A percentile compares a stretch with the other conserved stretches of the same genome.
These are phyloP conservation scores for Aspergillus quadrilineatus DNA, from an alignment of 2,329 filamentous ascomycete genomes.

Conservation along the genomic window DNA sequence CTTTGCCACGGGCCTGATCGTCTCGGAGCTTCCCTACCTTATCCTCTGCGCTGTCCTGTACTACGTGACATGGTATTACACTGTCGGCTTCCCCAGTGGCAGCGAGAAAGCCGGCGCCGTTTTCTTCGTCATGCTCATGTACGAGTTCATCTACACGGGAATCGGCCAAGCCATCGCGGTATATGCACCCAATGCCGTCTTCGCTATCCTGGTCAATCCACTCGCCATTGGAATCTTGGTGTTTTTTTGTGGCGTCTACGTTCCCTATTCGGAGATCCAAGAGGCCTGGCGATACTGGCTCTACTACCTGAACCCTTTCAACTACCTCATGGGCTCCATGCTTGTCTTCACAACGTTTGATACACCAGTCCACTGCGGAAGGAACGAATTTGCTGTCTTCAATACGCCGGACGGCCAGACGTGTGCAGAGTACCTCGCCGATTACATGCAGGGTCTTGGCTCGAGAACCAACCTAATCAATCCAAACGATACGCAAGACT, in stretches of 20 bases:
- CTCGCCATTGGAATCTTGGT: constrained; percentile 60
- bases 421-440: constrained; percentile 58
- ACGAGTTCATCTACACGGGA: constrained; percentile 68
- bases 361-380: constrained; percentile 24
- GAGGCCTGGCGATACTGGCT: constrained; percentile 36
- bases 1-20: constrained; percentile 66
- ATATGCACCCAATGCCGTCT: constrained; percentile 65
- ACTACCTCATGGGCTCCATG: constrained; percentile 32
- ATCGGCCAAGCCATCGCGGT: constrained; percentile 80
- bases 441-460: constrained; percentile 53
- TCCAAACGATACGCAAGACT: constrained; percentile 55
- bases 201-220: constrained; percentile 71
- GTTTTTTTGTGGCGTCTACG: constrained; percentile 33
- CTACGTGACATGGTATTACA: constrained; percentile 72
- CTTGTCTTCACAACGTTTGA: constrained; percentile 28
- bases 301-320: constrained; percentile 33
- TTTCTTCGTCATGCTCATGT: constrained; percentile 71
- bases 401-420: constrained; percentile 46
- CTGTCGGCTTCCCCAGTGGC: constrained; percentile 52
- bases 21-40: constrained; percentile 68
- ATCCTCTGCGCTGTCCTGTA: constrained; percentile 64
- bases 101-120: constrained; percentile 44
- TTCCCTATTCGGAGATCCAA: constrained; percentile 31
- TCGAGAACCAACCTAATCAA: constrained; percentile 56
- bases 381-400: constrained; percentile 27